Base-by-base conservation (phyloP, 257 asterid genomes). In the Apocynum venetum region DNA sequence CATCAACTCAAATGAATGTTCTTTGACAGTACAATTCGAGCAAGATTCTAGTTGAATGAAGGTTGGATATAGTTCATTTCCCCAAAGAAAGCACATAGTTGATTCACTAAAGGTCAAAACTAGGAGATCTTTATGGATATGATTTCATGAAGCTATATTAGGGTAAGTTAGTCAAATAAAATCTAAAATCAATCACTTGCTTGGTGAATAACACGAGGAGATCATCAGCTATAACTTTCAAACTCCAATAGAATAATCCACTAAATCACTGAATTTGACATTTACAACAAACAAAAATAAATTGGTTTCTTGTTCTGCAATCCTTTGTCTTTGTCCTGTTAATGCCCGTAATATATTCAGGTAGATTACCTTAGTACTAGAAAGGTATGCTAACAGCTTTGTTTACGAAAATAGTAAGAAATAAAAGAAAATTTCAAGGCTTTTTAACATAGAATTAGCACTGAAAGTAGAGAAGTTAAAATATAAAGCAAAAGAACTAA, bases 1-100 rank as follows among this genome's bases (percentile, higher is more conserved):
- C 44, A 66, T 73, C 79, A 78, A 63, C 57, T 71, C 25, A 57
- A 60, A 25, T 71, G 70, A 46, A 51, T 59, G 75, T 12, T 31
- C 4, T 40, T 38, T 15, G 65, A 49, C 53, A 66, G 4, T 8
- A 20, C 6, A 68, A 40, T 5, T 38, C 25, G 44, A 59, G 17
- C 25, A 31, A 15, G 48, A 55, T 44, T 19, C 56, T 44, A 35
- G 46, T 31, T 36, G 52, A 6, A 12, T 35, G 59, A 57, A 69
- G 43, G 20, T 1, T n/a, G 31, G 25, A 38, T 40, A 41, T 51
- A 3, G 40, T 6, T 1, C 17, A 9, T n/a, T 4, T 7, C 53
- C 44, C 59, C 5, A 48, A 9, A 53, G 59, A 77, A 68, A 69
- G 9, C 0, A 19, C 55, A 36, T 14, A 68, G 5, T 41, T 68